Conservation (phyloP, 176 grass and related monocot genomes). For the Ananas comosus region DNA sequence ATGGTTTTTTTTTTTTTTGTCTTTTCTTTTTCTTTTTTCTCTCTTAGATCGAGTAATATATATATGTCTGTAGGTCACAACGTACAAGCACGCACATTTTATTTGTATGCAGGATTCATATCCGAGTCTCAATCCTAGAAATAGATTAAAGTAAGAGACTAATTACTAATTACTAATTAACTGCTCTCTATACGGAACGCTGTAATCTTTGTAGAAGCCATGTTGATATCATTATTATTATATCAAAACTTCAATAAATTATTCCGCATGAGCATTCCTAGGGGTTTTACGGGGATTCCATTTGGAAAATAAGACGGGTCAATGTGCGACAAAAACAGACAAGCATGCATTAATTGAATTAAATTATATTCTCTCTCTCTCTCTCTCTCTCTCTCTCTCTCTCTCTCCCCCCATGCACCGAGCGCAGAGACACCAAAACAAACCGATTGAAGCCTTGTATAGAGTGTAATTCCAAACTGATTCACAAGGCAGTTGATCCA, state of each 20-base stretch:
- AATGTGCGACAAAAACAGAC: conserved; percentile 12
- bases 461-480: background rate
- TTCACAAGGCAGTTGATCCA: background rate
- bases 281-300: conserved; percentile 9
- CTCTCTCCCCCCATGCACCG: background rate
- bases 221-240: too few relatives aligned
- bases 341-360: background rate
- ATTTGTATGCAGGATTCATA: too few relatives aligned
- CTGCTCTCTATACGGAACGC: too few relatives aligned
- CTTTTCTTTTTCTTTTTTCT: too few relatives aligned
- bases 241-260: conserved; percentile 1
- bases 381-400: background rate
- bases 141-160: too few relatives aligned
- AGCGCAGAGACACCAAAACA: background rate
- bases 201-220: too few relatives aligned
- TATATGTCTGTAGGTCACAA: too few relatives aligned
- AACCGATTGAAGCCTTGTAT: background rate
- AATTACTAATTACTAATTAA: too few relatives aligned
- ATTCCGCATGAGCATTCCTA: background rate
- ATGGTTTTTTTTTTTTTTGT: too few relatives aligned
- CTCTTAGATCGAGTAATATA: too few relatives aligned
- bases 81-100: too few relatives aligned
- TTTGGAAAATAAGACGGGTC: conserved; percentile 22
- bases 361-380: background rate
- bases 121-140: too few relatives aligned